These are phyloP conservation scores for Amanita rimosa DNA, from an alignment of 768 basidiomycete genomes.

Conservation along the genomic window DNA sequence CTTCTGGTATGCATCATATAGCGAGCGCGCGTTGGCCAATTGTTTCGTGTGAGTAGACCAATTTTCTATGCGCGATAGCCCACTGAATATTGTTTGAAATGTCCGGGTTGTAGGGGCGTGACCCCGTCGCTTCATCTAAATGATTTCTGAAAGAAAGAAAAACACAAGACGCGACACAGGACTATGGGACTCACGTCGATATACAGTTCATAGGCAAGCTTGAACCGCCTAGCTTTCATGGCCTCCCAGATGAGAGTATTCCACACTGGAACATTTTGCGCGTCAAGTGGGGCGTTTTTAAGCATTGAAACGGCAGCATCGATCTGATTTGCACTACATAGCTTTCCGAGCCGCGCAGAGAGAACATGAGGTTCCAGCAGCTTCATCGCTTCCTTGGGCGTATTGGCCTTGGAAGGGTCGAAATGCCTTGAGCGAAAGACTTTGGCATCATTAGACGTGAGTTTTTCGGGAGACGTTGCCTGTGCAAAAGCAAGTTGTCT, in stretches of 20 bases:
- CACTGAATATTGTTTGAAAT: slow-evolving; percentile 58
- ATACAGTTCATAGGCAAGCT: slow-evolving; percentile 55
- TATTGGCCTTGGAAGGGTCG: slow-evolving; percentile 16
- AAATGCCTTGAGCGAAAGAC: slow-evolving; percentile 29
- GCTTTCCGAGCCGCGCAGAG: slow-evolving; percentile 42
- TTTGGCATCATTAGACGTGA: slow-evolving; percentile 8
- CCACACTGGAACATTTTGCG: slow-evolving; percentile 70
- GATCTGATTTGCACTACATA: slow-evolving; percentile 42
- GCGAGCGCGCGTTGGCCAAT: slow-evolving; percentile 43
- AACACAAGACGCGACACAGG: slow-evolving; percentile 2
- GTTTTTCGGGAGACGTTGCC: slow-evolving; percentile 1
- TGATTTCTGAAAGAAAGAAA: slow-evolving; percentile 1
- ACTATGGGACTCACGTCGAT: slow-evolving; percentile 43
- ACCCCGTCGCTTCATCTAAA: slow-evolving; percentile 77
- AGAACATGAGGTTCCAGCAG: slow-evolving; percentile 57
- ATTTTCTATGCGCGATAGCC: slow-evolving; percentile 47
- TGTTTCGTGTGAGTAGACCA: slow-evolving; percentile 53
- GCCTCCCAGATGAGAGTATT: slow-evolving; percentile 66
- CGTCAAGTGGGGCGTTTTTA: slow-evolving; percentile 58
- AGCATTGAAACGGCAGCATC: slow-evolving; percentile 56
- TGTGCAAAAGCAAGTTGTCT: slow-evolving; percentile 12
- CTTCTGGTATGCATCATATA: slow-evolving; percentile 48
- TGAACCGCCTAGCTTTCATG: slow-evolving; percentile 43
- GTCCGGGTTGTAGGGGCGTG: slow-evolving; percentile 60
- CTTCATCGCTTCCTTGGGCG: slow-evolving; percentile 18